These are phyloP conservation scores for Lumnitzera littorea DNA, from an alignment of 345 rosid species.

Conservation along the genomic window DNA sequence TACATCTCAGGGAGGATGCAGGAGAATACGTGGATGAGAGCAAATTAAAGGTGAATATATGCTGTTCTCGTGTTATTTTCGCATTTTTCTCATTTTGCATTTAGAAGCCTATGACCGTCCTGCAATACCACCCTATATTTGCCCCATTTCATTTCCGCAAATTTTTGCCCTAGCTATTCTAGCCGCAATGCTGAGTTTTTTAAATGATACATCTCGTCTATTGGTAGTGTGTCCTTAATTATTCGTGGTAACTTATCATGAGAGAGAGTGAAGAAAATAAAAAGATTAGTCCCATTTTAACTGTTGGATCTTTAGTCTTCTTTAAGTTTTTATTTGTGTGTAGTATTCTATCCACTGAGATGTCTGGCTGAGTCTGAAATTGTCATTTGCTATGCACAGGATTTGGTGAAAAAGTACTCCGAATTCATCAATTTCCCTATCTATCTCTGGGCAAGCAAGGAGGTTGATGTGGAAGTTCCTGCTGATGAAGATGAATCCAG, in stretches of 20 bases:
- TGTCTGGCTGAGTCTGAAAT: background rate
- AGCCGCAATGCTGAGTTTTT: too few relatives aligned
- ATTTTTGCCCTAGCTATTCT: too few relatives aligned
- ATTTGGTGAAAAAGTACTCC: conserved; percentile 91
- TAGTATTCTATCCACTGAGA: background rate
- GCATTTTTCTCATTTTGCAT: background rate
- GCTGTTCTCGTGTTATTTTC: background rate
- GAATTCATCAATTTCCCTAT: conserved; percentile 98
- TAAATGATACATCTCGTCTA: too few relatives aligned
- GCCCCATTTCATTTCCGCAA: too few relatives aligned
- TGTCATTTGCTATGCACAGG: conserved; percentile 33
- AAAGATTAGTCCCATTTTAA: background rate
- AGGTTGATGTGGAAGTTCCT: conserved; percentile 86
- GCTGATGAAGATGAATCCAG: conserved; percentile 78
- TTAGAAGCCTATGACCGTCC: too few relatives aligned
- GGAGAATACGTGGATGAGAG: conserved; percentile 88
- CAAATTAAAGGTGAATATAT: conserved; percentile 65
- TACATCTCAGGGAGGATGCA: conserved; percentile 96
- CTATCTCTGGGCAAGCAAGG: conserved; percentile 86
- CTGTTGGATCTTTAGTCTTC: too few relatives aligned
- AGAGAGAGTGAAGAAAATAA: background rate
- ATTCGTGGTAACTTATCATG: background rate
- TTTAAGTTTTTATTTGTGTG: background rate
- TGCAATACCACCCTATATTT: too few relatives aligned
- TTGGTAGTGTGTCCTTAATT: background rate